Evolutionary conservation across 2,329 filamentous ascomycete species (phyloP).

Genomic region (Colletotrichum sp.): DNA sequence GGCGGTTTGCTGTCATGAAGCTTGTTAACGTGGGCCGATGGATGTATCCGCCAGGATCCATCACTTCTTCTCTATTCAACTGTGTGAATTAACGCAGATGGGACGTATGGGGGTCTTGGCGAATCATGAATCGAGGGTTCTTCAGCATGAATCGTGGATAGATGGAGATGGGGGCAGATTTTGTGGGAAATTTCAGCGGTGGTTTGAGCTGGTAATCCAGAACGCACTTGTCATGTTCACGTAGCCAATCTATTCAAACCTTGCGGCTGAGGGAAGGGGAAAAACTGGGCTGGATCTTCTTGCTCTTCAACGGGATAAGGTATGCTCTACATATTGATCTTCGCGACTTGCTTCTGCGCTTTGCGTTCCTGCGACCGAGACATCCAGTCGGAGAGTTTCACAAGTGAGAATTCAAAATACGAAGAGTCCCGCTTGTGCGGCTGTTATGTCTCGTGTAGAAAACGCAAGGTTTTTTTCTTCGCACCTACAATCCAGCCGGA

Average conservation of each 20-base stretch:
- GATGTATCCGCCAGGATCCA: neutral
- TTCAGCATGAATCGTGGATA: neutral
- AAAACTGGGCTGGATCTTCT: neutral
- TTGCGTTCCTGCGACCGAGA: neutral
- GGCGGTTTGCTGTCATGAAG: neutral
- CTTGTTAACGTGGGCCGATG: neutral
- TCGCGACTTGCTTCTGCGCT: neutral
- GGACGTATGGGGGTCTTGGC: neutral
- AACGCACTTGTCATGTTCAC: neutral
- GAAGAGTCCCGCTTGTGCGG: neutral
- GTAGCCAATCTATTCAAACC: neutral
- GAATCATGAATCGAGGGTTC: neutral
- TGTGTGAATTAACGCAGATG: neutral
- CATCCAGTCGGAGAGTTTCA: neutral
- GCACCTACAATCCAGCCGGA: neutral
- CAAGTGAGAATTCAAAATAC: neutral
- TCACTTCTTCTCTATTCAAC: neutral
- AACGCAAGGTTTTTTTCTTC: neutral
- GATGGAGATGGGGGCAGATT: neutral
- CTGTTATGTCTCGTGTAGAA: neutral
- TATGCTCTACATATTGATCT: neutral
- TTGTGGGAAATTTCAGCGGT: neutral
- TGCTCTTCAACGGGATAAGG: neutral
- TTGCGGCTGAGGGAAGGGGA: neutral
- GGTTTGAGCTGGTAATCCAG: neutral